Base-by-base conservation (phyloP, 2,329 filamentous ascomycete species). In the Arthrobotrys entomopaga region DNA sequence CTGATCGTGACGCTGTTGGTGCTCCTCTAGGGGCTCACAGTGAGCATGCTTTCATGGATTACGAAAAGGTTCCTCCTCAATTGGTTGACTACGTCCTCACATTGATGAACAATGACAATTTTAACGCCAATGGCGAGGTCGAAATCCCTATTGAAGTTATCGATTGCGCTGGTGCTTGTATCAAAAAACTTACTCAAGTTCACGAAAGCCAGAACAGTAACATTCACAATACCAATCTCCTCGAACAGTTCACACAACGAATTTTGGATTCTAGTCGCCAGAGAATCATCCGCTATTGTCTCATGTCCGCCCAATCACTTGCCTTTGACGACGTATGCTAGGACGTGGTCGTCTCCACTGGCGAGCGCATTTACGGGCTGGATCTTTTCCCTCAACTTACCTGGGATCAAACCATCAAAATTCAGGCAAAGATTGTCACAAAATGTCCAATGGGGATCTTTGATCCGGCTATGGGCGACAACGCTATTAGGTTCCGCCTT, bases 301-400 rank as follows among this genome's bases (percentile, higher is more conserved):
- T 38, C 11, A 56, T 66, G 50, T 60, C 69, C n/a, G n/a, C 24
- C 7, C 40, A 57, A 54, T 73, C 61, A 8, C 48, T 66, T 4
- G 56, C 56, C 20, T 73, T 73, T 52, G 54, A 65, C 29, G 69
- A 73, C 42, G 49, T 56, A 42, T 58, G 65, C 53, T 73, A 73
- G 69, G 52, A 73, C 53, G 26, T 53, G 11, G 48, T 73, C 43
- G 57, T 73, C 56, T 46, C 40, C 2, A 46, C 69, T n/a, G 69
- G 48, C 53, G 69, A 73, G 49, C 61, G 69, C 13, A 56, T 66
- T 11, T 63, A 61, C 19, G 57, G 43, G 29, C 38, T 73, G 2
- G 63, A 66, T 24, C 19, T 42, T n/a, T 73, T 66, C 20, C 50
- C 56, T 0, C 6, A 16, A 6, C 13, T 66, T 0, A 38, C 49